A percentile compares a stretch with the other conserved stretches of the same genome.
Conservation (phyloP, 2,329 filamentous ascomycete species). For the Coniochaeta sp. region DNA sequence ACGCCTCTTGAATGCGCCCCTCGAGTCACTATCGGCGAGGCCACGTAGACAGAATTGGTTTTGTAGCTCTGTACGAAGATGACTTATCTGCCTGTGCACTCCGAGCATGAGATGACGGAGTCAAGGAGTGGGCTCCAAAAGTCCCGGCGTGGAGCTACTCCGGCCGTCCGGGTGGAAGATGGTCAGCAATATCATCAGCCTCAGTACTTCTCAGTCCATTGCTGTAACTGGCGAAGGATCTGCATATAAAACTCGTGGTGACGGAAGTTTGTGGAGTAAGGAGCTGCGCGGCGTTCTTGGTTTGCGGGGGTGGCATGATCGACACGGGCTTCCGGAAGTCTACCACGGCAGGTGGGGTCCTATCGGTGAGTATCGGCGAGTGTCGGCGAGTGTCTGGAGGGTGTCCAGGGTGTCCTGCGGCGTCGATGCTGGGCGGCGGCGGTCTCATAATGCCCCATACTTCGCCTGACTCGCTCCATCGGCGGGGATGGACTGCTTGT, state of each 20-base stretch:
- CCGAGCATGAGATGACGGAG: not conserved
- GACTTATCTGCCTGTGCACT: no score
- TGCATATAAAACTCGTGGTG: not conserved
- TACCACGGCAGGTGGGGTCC: not conserved
- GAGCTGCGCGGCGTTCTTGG: not conserved
- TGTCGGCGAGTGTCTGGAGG: not conserved
- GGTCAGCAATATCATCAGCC: not conserved
- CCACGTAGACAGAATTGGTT: no score
- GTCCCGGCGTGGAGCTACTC: not conserved
- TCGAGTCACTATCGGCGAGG: not conserved
- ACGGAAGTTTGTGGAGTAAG: not conserved
- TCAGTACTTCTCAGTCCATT: no score
- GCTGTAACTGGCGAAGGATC: not conserved
- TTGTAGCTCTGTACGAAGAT: no score
- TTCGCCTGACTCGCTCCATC: not conserved
- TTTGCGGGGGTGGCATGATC: not conserved
- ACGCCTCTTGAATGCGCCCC: not conserved
- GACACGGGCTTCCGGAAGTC: not conserved
- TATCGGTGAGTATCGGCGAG: not conserved
- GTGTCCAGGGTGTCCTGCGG: not conserved
- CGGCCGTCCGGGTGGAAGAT: not conserved
- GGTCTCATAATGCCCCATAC: not conserved
- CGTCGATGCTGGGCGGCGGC: not conserved
- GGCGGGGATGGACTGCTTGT: not conserved
- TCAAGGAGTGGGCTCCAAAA: no score